phyloP scores from a whole-genome alignment of 257 asterid genomes.

The Coffea eugenioides region DNA sequence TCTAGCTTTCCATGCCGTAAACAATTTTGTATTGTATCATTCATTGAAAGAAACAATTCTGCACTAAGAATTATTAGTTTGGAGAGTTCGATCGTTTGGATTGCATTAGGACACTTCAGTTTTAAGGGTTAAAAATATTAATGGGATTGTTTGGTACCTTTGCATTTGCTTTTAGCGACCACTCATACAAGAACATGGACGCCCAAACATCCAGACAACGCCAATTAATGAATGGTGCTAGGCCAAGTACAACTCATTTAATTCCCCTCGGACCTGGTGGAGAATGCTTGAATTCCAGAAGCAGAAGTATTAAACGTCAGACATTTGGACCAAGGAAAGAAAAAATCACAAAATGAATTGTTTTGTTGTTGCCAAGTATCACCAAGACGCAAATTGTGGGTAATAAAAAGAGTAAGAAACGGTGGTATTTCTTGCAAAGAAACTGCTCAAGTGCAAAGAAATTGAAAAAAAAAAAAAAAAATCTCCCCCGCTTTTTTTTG shows the following conservation, averaged over 20 bases:
- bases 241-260: background rate
- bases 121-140: background rate
- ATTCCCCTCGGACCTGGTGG: background rate
- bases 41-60: constrained; percentile 7
- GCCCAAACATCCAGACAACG: background rate
- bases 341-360: background rate
- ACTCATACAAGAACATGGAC: too few relatives aligned
- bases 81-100: background rate
- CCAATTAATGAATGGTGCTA: background rate
- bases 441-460: background rate
- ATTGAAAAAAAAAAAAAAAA: background rate
- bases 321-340: background rate
- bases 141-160: background rate
- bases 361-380: background rate
- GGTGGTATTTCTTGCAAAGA: too few relatives aligned
- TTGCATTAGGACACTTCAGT: background rate
- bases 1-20: background rate
- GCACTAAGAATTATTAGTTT: background rate
- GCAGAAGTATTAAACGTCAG: background rate
- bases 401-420: background rate
- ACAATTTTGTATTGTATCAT: background rate
- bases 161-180: background rate
- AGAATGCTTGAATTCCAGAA: background rate
- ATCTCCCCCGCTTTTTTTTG: too few relatives aligned
- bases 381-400: background rate